Evolutionary conservation across 306 rosid species (phyloP), one percentile per base, ranked within the genome.

Genomic region (Delonix regia): DNA sequence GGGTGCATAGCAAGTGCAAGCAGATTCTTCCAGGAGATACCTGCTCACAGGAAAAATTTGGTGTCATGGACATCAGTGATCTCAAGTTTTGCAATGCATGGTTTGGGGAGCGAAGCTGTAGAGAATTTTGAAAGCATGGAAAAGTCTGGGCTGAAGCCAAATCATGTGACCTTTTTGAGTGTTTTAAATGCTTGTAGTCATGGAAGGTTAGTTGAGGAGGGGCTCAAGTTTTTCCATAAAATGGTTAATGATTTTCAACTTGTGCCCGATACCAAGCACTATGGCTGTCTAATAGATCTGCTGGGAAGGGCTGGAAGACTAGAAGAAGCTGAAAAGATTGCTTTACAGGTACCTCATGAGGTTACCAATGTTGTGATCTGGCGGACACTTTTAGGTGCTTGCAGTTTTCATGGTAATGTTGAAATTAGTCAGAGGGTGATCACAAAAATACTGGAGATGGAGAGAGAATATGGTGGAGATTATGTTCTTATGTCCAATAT

Each of bases 401-500:
- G 97, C 81, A 87, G 88, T 72, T 78, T 88, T 78, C 86, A 90
- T 60, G 88, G 85, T 14, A 82, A 90, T 51, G 87, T 84, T 47
- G 86, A 84, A 81, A 88, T 90, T 56, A 91, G 88, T 15, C 89
- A 90, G 85, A 84, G 97, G 62, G 91, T 84, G 47, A 84, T 86
- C 14, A 66, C 30, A 72, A 90, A 83, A 81, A 82, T 90, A 82
- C 42, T 88, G 71, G 89, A 85, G 80, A 76, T 85, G 84, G 88
- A 90, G 85, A 75, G 80, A 73, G 78, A 82, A 69, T 83, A 88
- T 66, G 89, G 94, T 38, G 97, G 95, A 69, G 97, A 92, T 82
- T 92, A 90, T 77, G 95, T 92, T 75, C 93, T 90, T 67, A 90
- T 92, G 95, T 92, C 91, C 71, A 92, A 92, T 82, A 92, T 88